Evolutionary conservation across 441 rosid genomes (phyloP), one percentile per base, ranked within the genome.

Genomic region (Adansonia gregorii): DNA sequence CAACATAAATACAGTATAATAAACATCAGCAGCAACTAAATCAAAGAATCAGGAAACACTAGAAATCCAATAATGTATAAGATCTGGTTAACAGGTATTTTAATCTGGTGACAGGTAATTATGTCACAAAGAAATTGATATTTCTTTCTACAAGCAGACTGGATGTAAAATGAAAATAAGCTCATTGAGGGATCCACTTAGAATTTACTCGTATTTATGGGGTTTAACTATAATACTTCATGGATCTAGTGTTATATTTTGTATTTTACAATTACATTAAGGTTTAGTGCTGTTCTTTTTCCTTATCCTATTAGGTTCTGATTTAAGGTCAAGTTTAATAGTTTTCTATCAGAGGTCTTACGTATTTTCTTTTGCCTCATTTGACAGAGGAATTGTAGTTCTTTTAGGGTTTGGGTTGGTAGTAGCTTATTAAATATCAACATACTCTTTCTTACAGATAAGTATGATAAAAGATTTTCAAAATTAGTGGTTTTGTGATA

Each of bases 61-160:
- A 31, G 49, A 43, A 55, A 56, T 39, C 17, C 17, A 17, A 55
- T 56, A 56, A 46, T 17, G 8, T n/a, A 17, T 17, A 72, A 35
- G 63, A 35, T 35, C 6, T 45, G n/a, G 41, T 3, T 9, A 67
- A 45, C 3, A 24, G n/a, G 35, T 19, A 58, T 20, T 11, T 11
- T 67, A 46, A 48, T 11, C 65, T 1, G 17, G 52, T 72, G 39
- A 41, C 56, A 67, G 7, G n/a, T 4, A 52, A 71, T 15, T 49
- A 54, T 72, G 19, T 45, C 52, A 72, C 51, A 72, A 72, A 72
- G 31, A 54, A 12, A 35, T 54, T 19, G 5, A 35, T 5, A 17
- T 54, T 55, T 72, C 64, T 54, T 72, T 39, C 19, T 39, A 55
- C 63, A 55, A 5, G 65, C 54, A 73, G 66, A 61, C 27, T 11